Evolutionary conservation across 1,284 basidiomycete genomes (phyloP).

Genomic region (Cryptococcus sp.): DNA sequence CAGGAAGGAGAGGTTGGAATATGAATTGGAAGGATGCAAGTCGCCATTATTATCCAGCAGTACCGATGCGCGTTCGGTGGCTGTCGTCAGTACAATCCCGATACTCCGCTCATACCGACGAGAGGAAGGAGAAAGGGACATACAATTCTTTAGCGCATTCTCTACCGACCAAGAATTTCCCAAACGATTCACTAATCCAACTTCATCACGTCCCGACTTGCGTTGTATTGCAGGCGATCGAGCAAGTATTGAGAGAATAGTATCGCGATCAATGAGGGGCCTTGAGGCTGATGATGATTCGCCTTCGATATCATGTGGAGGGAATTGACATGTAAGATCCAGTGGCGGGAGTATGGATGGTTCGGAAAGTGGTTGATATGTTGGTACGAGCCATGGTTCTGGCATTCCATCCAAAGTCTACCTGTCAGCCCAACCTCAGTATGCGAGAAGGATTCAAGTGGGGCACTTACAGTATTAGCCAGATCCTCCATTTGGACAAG

Average conservation of each 20-base stretch:
- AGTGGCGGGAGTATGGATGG: constrained; percentile 22
- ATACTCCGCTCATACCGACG: neutral
- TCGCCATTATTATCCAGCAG: constrained; percentile 55
- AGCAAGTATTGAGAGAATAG: constrained; percentile 56
- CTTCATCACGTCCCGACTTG: constrained; percentile 60
- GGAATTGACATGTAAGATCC: constrained; percentile 34
- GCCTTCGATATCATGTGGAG: constrained; percentile 31
- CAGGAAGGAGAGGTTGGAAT: constrained; percentile 74
- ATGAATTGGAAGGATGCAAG: constrained; percentile 60
- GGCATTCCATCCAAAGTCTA: constrained; percentile 29
- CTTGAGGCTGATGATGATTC: constrained; percentile 27
- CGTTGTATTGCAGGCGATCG: constrained; percentile 57
- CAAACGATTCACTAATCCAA: constrained; percentile 56
- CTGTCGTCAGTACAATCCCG: neutral
- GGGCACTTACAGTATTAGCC: constrained; percentile 56
- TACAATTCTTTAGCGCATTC: constrained; percentile 69
- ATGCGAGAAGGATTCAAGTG: neutral
- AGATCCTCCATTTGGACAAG: constrained; percentile 55
- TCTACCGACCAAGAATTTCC: constrained; percentile 66
- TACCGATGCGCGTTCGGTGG: neutral
- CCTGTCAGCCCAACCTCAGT: neutral
- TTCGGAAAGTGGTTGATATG: constrained; percentile 9
- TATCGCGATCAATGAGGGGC: constrained; percentile 54
- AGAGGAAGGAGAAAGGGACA: constrained; percentile 37
- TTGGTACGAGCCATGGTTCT: constrained; percentile 40